Percentiles rank a stretch among this genome's conserved stretches.
Evolutionary conservation across 2,329 filamentous ascomycete genomes (phyloP).

Genomic region (Fusarium sp.): DNA sequence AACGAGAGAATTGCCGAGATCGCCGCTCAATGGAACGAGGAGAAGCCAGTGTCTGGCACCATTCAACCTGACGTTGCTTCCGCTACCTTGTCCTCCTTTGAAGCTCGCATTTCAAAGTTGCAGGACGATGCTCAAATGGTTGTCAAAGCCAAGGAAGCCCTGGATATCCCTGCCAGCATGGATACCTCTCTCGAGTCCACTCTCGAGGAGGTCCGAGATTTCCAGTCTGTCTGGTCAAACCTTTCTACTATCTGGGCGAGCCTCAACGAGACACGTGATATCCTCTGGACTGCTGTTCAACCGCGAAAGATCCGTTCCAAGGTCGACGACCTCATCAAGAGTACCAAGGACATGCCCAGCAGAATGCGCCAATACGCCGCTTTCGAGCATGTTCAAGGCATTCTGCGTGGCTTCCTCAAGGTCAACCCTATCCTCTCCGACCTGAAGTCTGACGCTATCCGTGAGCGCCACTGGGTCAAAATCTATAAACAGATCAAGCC

Average conservation of each 20-base stretch:
- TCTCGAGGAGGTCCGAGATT: conserved; percentile 96
- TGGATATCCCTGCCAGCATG: conserved; percentile 84
- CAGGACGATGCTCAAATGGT: conserved; percentile 94
- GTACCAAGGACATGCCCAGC: conserved; percentile 99
- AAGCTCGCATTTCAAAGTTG: conserved; percentile 84
- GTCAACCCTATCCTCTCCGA: conserved; percentile 90
- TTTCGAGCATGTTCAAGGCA: conserved; percentile 97
- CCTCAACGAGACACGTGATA: conserved; percentile 91
- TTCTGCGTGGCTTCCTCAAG: conserved; percentile 88
- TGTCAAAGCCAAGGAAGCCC: conserved; percentile 93
- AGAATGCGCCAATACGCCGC: conserved; percentile 99
- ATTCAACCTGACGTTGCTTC: conserved; percentile 92
- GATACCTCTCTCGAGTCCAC: conserved; percentile 88
- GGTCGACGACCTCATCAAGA: conserved; percentile 93
- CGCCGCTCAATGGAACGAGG: conserved; percentile 89
- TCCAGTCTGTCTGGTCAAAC: conserved; percentile 98
- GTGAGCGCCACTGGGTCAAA: conserved; percentile 96
- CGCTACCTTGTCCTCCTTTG: conserved; percentile 83
- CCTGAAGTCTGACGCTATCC: conserved; percentile 95
- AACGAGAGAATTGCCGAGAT: conserved; percentile 89
- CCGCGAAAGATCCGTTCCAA: conserved; percentile 91
- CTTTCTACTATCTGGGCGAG: conserved; percentile 97
- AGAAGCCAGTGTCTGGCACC: conserved; percentile 96
- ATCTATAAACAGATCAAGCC: conserved; percentile 97
- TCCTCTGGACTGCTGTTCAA: conserved; percentile 94